Evolutionary conservation across 1,139 yeast species (phyloP), one percentile per base, ranked within the genome.

Genomic region (Suhomyces coccinellae): DNA sequence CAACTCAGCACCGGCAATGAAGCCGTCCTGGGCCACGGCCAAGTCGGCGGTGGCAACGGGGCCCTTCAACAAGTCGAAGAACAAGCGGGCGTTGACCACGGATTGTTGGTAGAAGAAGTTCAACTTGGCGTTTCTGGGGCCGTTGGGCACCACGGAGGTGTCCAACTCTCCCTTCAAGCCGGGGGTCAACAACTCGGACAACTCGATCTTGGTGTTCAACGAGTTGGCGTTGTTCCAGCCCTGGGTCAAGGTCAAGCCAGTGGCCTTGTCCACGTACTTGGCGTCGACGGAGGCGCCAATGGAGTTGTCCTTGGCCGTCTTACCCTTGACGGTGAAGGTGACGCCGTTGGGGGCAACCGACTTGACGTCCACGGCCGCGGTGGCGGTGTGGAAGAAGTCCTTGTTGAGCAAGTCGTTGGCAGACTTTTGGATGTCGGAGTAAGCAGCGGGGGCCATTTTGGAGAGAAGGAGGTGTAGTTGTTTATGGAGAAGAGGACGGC

Each of bases 201-300:
- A 80, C 78, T 91, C 98, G 61, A 93, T 80, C 82, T 89, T 91
- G 75, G 98, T 88, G 79, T 83, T 87, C 67, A 93, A 78, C 56
- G 87, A 80, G 72, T 93, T 93, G 70, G 96, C 86, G 60, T 96
- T 88, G 77, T 90, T 85, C 97, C 98, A 91, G 64, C 97, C 96
- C 78, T 93, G 98, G 59, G 97, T 89, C 65, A 93, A 77, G 57
- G 97, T 84, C 66, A 93, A 79, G 55, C 98, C 98, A 54, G 95
- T 79, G 54, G 91, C 80, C 80, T 90, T 90, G 82, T 95, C 99
- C 53, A 87, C 75, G 79, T 86, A 88, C 79, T 88, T 89, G 62
- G 96, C 88, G 73, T 93, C 98, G 51, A 93, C 77, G 63, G 87
- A 83, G 59, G 96, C 96, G 55, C 91, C 83, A 61, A 95, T 83